Conservation (phyloP, 768 basidiomycete genomes). For the Termitomyces sp. region DNA sequence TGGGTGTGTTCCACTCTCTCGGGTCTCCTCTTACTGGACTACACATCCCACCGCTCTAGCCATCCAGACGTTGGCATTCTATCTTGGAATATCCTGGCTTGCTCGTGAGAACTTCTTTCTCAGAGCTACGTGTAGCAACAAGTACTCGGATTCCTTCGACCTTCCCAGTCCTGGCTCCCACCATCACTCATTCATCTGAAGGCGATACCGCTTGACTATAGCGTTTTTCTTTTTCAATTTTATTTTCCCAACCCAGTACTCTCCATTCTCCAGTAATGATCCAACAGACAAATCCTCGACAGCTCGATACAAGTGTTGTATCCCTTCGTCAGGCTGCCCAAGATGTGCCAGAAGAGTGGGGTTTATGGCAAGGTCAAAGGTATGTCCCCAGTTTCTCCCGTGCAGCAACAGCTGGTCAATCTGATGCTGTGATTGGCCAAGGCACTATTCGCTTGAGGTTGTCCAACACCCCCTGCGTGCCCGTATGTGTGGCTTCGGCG, state of each 20-base stretch:
- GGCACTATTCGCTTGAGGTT: constrained; percentile 79
- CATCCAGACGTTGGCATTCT: constrained; percentile 5
- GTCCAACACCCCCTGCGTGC: constrained; percentile 87
- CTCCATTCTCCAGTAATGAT: constrained; percentile 41
- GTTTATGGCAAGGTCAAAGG: constrained; percentile 63
- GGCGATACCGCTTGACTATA: constrained; percentile 7
- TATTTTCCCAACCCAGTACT: not conserved
- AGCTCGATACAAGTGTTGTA: constrained; percentile 23
- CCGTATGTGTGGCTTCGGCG: constrained; percentile 94
- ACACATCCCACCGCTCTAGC: constrained; percentile 12
- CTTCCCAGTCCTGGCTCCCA: constrained; percentile 7
- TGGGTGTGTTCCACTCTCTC: constrained; percentile 35
- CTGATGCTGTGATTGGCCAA: constrained; percentile 21
- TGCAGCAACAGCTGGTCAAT: constrained; percentile 2
- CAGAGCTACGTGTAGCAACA: constrained; percentile 9
- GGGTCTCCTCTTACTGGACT: constrained; percentile 28
- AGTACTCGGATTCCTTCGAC: constrained; percentile 8
- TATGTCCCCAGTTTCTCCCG: constrained; percentile 23
- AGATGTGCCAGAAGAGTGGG: constrained; percentile 58
- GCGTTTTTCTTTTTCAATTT: constrained; percentile 10
- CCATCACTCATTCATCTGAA: constrained; percentile 8
- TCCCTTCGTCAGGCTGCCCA: constrained; percentile 24
- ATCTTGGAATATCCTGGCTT: constrained; percentile 1
- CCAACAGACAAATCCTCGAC: constrained; percentile 52
- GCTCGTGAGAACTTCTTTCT: constrained; percentile 18